A percentile compares a stretch with the other conserved stretches of the same genome.
These are phyloP conservation scores for Pyrenophora tritici-repentis DNA, from an alignment of 2,329 filamentous ascomycete species.

Conservation along the genomic window DNA sequence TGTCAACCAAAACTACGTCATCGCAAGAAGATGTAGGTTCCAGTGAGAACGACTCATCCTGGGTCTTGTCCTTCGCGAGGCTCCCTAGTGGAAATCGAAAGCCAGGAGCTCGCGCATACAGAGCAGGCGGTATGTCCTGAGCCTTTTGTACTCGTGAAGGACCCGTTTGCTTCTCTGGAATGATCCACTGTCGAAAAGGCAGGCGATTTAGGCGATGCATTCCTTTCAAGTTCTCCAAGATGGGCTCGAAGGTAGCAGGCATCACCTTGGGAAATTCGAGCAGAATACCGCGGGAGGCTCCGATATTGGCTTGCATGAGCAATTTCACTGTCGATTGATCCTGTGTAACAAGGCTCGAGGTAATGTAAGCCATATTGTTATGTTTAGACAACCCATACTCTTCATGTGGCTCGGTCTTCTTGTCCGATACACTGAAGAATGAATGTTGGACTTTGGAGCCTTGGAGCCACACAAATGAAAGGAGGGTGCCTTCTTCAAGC, in stretches of 20 bases:
- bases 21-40: constrained; percentile 19
- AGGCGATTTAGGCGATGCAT: constrained; percentile 33
- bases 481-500: constrained; percentile 29
- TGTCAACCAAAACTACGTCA: constrained; percentile 17
- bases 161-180: constrained; percentile 20
- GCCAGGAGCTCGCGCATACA: constrained; percentile 26
- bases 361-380: constrained; percentile 16
- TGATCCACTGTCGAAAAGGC: constrained; percentile 36
- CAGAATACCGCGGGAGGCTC: constrained; percentile 20
- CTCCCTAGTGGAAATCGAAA: constrained; percentile 29
- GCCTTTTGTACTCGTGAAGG: neutral
- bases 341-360: constrained; percentile 20
- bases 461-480: constrained; percentile 32
- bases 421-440: constrained; percentile 32
- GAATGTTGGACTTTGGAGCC: constrained; percentile 24
- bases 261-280: constrained; percentile 38
- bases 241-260: constrained; percentile 38
- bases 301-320: constrained; percentile 17
- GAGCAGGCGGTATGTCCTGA: constrained; percentile 31
- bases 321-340: constrained; percentile 18
- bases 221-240: constrained; percentile 29
- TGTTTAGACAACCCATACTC: constrained; percentile 15
- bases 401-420: constrained; percentile 10
- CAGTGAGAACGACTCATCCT: constrained; percentile 5
- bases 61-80: constrained; percentile 17